Conservation (phyloP, 1,284 basidiomycete species). For the Apiotrichum sp. region DNA sequence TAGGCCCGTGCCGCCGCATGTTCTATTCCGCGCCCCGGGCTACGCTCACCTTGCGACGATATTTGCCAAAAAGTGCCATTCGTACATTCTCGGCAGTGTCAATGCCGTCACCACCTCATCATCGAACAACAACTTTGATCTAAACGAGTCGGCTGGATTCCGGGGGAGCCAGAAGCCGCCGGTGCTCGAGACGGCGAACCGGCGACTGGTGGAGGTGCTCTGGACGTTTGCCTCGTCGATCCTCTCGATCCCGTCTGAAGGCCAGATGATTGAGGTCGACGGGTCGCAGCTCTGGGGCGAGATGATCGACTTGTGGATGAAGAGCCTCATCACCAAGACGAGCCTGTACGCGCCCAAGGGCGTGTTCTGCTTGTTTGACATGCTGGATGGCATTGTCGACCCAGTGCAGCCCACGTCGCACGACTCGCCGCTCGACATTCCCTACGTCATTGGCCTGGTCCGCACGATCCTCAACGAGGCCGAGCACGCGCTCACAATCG, state of each 20-base stretch:
- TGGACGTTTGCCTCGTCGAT: constrained; percentile 45
- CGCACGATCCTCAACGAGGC: constrained; percentile 48
- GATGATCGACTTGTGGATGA: constrained; percentile 50
- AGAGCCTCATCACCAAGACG: constrained; percentile 48
- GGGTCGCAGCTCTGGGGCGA: constrained; percentile 46
- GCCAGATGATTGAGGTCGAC: constrained; percentile 38
- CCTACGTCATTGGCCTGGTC: constrained; percentile 48
- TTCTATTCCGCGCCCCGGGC: constrained; percentile 48
- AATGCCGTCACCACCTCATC: constrained; percentile 47
- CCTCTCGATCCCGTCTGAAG: constrained; percentile 30
- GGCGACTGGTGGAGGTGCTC: constrained; percentile 49
- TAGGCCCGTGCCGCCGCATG: constrained; percentile 34
- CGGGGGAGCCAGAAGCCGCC: constrained; percentile 50
- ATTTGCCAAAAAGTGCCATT: constrained; percentile 47
- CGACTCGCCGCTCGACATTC: constrained; percentile 46
- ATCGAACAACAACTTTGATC: constrained; percentile 46
- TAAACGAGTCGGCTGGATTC: constrained; percentile 50
- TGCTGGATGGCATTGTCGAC: constrained; percentile 45
- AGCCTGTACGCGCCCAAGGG: constrained; percentile 51
- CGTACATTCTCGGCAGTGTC: constrained; percentile 49
- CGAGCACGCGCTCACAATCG: constrained; percentile 51
- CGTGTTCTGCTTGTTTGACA: constrained; percentile 49
- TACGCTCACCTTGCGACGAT: constrained; percentile 48
- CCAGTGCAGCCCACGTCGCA: constrained; percentile 25
- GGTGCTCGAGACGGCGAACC: constrained; percentile 51